A percentile compares a stretch with the other conserved stretches of the same genome.
Evolutionary conservation across 2,329 filamentous ascomycete genomes (phyloP).

Genomic region (Knufia fluminis): DNA sequence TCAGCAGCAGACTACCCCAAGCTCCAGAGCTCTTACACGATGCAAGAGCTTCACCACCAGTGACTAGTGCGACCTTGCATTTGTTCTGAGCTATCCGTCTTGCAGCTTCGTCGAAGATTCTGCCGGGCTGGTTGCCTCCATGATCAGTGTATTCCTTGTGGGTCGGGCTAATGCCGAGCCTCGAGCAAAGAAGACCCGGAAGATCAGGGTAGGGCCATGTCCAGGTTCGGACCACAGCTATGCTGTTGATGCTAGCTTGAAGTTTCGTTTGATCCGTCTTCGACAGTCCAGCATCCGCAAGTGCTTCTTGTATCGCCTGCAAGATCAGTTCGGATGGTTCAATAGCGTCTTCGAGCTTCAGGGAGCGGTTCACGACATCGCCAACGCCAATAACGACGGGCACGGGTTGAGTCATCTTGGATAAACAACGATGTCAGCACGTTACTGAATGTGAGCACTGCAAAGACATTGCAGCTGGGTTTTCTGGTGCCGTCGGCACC

Average conservation of each 20-base stretch:
- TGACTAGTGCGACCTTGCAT: conserved; percentile 49
- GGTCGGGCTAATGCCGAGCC: conserved; percentile 39
- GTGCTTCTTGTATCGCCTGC: conserved; percentile 43
- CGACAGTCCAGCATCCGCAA: conserved; percentile 40
- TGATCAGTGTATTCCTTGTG: conserved; percentile 47
- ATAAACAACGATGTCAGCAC: neutral
- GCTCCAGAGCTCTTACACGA: conserved; percentile 32
- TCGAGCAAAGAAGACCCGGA: conserved; percentile 44
- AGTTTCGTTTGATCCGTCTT: conserved; percentile 28
- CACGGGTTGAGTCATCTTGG: conserved; percentile 8
- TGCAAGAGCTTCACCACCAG: conserved; percentile 57
- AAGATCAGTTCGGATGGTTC: conserved; percentile 54
- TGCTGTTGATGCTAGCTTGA: conserved; percentile 44
- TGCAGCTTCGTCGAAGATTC: conserved; percentile 55
- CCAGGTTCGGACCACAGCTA: conserved; percentile 54
- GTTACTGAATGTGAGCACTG: too few relatives aligned
- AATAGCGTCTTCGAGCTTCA: conserved; percentile 42
- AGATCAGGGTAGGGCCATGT: conserved; percentile 57
- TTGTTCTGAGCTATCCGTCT: conserved; percentile 46
- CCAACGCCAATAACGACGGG: conserved; percentile 56
- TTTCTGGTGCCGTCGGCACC: too few relatives aligned
- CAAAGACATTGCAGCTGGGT: too few relatives aligned
- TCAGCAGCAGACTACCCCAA: neutral
- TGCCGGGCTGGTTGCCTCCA: conserved; percentile 55
- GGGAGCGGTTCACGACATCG: conserved; percentile 52